phyloP scores from a whole-genome alignment of 805 yeast genomes.

The Yamadazyma endophytica region DNA sequence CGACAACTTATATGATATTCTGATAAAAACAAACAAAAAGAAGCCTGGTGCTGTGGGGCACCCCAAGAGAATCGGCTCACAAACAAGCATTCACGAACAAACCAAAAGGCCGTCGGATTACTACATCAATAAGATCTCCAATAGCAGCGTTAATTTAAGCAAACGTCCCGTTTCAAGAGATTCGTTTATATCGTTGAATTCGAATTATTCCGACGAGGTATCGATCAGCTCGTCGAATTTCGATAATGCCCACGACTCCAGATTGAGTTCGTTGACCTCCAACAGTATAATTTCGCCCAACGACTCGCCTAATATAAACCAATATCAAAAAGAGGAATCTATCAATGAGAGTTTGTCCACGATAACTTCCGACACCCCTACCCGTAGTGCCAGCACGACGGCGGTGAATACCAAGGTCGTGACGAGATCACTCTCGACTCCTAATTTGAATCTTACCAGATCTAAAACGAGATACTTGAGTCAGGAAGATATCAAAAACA shows the following conservation, averaged over 20 bases:
- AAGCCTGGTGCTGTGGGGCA: slow-evolving; percentile 7
- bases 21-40: slow-evolving; percentile 15
- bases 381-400: background rate
- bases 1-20: slow-evolving; percentile 24
- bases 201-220: slow-evolving; percentile 31
- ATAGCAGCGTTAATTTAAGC: slow-evolving; percentile 16
- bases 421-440: slow-evolving; percentile 17
- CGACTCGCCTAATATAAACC: slow-evolving; percentile 14
- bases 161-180: slow-evolving; percentile 30
- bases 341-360: slow-evolving; percentile 10
- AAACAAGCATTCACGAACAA: slow-evolving; percentile 4
- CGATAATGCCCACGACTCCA: slow-evolving; percentile 27
- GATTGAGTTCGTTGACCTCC: slow-evolving; percentile 34
- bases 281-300: slow-evolving; percentile 16
- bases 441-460: slow-evolving; percentile 20
- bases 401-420: background rate
- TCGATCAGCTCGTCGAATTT: slow-evolving; percentile 31
- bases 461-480: slow-evolving; percentile 31
- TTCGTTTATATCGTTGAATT: slow-evolving; percentile 27
- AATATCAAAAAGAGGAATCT: slow-evolving; percentile 10
- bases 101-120: slow-evolving; percentile 38
- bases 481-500: slow-evolving; percentile 34
- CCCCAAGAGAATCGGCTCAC: slow-evolving; percentile 8
- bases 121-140: slow-evolving; percentile 28
- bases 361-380: slow-evolving; percentile 7